Conservation (phyloP, 176 grass and related monocot genomes). For the Elaeis guineensis region DNA sequence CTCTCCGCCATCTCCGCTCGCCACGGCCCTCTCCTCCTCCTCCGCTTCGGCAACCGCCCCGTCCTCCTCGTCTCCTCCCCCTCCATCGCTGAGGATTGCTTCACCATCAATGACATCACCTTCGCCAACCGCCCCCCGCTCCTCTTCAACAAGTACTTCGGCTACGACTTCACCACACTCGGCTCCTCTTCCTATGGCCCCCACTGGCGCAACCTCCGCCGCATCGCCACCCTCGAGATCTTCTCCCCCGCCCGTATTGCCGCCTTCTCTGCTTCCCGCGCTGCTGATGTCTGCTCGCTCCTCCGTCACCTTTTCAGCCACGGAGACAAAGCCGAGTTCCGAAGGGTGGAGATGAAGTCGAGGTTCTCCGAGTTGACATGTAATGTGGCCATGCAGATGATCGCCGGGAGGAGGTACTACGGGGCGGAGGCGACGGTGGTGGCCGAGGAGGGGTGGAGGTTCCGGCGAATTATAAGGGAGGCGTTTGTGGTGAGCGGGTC, state of each 20-base stretch:
- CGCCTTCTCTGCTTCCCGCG: neutral
- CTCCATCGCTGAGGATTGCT: neutral
- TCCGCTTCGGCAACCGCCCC: neutral
- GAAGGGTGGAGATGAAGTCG: neutral
- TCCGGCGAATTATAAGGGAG: neutral
- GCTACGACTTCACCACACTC: neutral
- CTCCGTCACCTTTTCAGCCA: neutral
- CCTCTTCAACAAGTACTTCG: neutral
- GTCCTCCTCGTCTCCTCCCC: neutral
- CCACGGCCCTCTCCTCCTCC: neutral
- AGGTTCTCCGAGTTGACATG: neutral
- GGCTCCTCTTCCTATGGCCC: neutral
- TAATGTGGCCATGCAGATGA: neutral
- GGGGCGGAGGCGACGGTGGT: neutral
- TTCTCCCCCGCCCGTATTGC: neutral
- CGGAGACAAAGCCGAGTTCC: neutral
- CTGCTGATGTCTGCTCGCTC: neutral
- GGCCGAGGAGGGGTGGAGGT: neutral
- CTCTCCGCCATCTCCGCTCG: neutral
- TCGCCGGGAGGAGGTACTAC: neutral
- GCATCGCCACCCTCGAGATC: neutral
- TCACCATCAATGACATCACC: neutral
- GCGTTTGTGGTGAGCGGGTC: neutral
- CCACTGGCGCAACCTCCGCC: constrained; percentile 2
- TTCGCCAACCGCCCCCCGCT: neutral